Conservation (phyloP, 1,284 basidiomycete species). For the Cryptococcus amylolentus region DNA sequence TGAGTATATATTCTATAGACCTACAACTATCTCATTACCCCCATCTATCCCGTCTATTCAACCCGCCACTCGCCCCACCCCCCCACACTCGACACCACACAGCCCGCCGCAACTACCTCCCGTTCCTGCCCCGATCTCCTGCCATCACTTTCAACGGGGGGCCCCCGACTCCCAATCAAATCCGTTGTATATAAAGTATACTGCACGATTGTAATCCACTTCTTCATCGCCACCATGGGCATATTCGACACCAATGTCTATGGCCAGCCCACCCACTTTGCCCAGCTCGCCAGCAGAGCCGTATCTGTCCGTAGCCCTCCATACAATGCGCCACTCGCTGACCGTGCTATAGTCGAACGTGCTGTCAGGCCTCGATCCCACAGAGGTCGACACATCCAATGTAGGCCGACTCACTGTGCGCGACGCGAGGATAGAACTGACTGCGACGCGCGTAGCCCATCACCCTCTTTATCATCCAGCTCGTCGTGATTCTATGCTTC, state of each 20-base stretch:
- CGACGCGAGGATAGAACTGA: neutral
- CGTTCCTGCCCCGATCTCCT: neutral
- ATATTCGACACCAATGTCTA: neutral
- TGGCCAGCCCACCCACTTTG: neutral
- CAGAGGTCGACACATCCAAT: slow-evolving; percentile 58
- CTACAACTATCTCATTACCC: too few relatives aligned
- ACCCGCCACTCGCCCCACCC: neutral
- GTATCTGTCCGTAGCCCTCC: neutral
- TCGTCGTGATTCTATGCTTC: slow-evolving; percentile 65
- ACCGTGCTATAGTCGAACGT: slow-evolving; percentile 24
- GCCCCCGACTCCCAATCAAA: neutral
- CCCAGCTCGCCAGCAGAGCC: neutral
- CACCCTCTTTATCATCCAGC: slow-evolving; percentile 73
- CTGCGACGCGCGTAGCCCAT: slow-evolving; percentile 57
- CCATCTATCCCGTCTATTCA: neutral
- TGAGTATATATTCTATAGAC: too few relatives aligned
- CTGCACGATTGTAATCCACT: neutral
- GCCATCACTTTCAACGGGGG: neutral
- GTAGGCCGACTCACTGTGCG: slow-evolving; percentile 21
- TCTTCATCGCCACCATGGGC: neutral
- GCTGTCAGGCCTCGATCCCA: slow-evolving; percentile 63
- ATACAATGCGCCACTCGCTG: neutral
- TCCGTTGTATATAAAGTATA: neutral
- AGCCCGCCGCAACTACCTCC: neutral
- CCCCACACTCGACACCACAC: neutral